Conservation (phyloP, 2,329 filamentous ascomycete species). For the Zopfia rhizophila region DNA sequence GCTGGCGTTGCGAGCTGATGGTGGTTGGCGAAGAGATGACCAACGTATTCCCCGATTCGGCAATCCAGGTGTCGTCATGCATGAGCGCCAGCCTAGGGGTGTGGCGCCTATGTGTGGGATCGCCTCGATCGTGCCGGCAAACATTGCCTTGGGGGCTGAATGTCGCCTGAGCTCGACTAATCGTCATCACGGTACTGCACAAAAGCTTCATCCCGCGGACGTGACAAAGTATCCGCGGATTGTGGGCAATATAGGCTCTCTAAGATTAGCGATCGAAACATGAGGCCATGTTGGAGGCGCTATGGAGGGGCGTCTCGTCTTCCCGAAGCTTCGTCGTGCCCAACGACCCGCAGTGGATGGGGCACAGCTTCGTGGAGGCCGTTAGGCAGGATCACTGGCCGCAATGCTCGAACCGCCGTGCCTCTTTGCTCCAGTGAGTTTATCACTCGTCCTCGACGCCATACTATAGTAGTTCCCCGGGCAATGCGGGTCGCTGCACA, state of each 20-base stretch:
- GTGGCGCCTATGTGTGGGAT: constrained; percentile 38
- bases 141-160: constrained; percentile 27
- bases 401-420: constrained; percentile 37
- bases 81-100: constrained; percentile 31
- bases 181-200: no score
- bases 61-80: constrained; percentile 27
- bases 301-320: constrained; percentile 12
- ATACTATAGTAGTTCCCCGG: constrained; percentile 28
- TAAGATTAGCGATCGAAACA: no score
- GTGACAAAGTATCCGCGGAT: constrained; percentile 7
- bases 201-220: constrained; percentile 6
- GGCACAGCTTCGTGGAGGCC: constrained; percentile 21
- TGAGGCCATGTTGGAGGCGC: no score
- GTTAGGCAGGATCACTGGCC: constrained; percentile 13
- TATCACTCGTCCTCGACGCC: constrained; percentile 20
- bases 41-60: constrained; percentile 27
- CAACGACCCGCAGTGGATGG: constrained; percentile 11
- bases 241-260: constrained; percentile 13
- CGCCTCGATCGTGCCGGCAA: constrained; percentile 13
- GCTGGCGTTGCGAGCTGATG: constrained; percentile 24
- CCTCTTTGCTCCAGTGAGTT: constrained; percentile 23
- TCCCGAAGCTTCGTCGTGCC: constrained; percentile 3
- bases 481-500: constrained; percentile 35
- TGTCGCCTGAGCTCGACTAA: no score
- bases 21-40: constrained; percentile 25